Evolutionary conservation across 257 asterid genomes (phyloP), one percentile per base, ranked within the genome.

Genomic region (Avicennia marina): DNA sequence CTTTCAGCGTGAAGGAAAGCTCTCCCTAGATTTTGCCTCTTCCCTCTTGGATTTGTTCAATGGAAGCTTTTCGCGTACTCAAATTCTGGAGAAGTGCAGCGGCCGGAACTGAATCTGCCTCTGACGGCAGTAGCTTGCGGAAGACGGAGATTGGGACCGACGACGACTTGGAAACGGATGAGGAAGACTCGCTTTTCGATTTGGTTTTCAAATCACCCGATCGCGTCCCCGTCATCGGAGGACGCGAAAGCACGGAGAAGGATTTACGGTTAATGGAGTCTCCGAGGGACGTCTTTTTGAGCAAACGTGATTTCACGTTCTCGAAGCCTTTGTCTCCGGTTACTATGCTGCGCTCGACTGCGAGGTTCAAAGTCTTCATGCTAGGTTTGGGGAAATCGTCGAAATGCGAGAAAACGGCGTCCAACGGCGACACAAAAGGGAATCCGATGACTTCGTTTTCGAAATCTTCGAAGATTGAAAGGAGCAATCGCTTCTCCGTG

Each of bases 121-220:
- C 76, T 43, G 54, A 64, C 51, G 58, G 51, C n/a, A 68, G 59
- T 18, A 54, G 33, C 34, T 61, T 46, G 31, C 54, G 42, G 4
- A 52, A 36, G n/a, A 26, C 67, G 26, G 70, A 64, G 33, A 27
- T 53, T 17, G 63, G 53, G 19, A 7, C 20, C 4, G 49, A 48
- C 27, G 71, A 65, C 7, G 73, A 65, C 1, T 74, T 52, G 2
- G 79, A 71, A 19, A 53, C 64, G 2, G 86, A 72, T 2, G 72
- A 66, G 8, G 87, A 74, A 1, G 94, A 81, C n/a, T 81, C 97
- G 22, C 81, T 81, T 68, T 83, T 89, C 55, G 97, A 89, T 60
- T 66, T 89, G 77, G 94, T 68, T 27, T 26, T 83, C 58, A 52
- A 69, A 2, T 67, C 90, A 5, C 88, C 87, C 1, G 65, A 61